Evolutionary conservation across 1,139 yeast genomes (phyloP).

Genomic region (Meyerozyma carpophila): DNA sequence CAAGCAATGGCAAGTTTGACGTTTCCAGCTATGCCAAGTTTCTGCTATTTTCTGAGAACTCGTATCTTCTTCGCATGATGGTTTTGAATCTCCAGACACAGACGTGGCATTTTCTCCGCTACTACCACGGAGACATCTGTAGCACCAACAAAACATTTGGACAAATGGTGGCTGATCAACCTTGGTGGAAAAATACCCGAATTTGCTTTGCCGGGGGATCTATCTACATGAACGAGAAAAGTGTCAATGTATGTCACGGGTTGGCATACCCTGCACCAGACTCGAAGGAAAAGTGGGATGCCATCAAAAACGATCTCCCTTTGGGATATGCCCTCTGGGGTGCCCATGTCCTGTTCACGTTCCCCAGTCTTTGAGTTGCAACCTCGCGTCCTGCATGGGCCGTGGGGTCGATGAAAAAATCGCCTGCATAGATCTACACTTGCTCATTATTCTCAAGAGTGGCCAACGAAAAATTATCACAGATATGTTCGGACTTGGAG

Average conservation of each 20-base stretch:
- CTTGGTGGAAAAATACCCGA: conserved; percentile 26
- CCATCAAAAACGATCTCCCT: conserved; percentile 17
- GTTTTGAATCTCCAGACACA: conserved; percentile 38
- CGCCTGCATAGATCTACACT: not conserved
- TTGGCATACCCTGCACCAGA: conserved; percentile 28
- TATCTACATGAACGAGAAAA: conserved; percentile 30
- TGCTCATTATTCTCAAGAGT: not conserved
- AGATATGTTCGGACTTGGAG: conserved; percentile 76
- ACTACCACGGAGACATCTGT: conserved; percentile 21
- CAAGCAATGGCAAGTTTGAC: conserved; percentile 29
- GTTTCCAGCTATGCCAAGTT: conserved; percentile 29
- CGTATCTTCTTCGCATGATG: conserved; percentile 29
- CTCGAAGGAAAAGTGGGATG: conserved; percentile 20
- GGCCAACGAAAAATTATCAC: conserved; percentile 1
- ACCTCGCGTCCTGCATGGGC: not conserved
- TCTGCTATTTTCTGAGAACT: conserved; percentile 21
- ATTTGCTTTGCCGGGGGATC: conserved; percentile 29
- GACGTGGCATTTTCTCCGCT: conserved; percentile 37
- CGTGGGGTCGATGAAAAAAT: not conserved
- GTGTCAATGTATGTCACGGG: conserved; percentile 37
- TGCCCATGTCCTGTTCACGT: conserved; percentile 31
- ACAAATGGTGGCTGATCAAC: conserved; percentile 17
- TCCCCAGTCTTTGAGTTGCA: conserved; percentile 22
- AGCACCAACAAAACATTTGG: conserved; percentile 18
- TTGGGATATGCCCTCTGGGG: conserved; percentile 27